phyloP scores from a whole-genome alignment of 805 yeast species.

The Candida endomychidarum region DNA sequence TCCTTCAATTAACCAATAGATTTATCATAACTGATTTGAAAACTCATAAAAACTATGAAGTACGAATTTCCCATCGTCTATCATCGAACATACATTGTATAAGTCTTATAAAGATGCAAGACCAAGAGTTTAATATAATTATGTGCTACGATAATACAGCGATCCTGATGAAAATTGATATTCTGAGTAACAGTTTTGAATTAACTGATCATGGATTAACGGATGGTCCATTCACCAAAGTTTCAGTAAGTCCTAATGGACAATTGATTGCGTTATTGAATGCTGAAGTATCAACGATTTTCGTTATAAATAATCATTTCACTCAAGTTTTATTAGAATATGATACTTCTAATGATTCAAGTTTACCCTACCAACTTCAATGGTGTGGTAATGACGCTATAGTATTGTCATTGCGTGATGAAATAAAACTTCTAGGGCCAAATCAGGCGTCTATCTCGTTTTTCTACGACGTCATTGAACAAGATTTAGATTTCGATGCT shows the following conservation, averaged over 20 bases:
- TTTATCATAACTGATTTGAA: conserved; percentile 38
- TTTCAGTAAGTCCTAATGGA: conserved; percentile 53
- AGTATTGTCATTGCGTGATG: conserved; percentile 60
- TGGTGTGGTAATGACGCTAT: conserved; percentile 93
- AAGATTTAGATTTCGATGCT: conserved; percentile 30
- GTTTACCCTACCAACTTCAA: conserved; percentile 47
- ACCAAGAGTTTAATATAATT: conserved; percentile 20
- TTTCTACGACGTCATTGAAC: conserved; percentile 41
- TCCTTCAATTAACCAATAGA: conserved; percentile 36
- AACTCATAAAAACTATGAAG: conserved; percentile 37
- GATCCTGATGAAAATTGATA: conserved; percentile 25
- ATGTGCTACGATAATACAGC: conserved; percentile 30
- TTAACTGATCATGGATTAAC: conserved; percentile 39
- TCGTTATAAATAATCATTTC: conserved; percentile 51
- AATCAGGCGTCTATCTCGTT: conserved; percentile 56
- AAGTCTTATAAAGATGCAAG: conserved; percentile 12
- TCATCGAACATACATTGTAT: conserved; percentile 24
- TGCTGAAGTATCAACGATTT: conserved; percentile 39
- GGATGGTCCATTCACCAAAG: conserved; percentile 48
- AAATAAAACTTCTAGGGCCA: conserved; percentile 70
- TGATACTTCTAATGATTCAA: conserved; percentile 39
- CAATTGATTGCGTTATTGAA: conserved; percentile 53
- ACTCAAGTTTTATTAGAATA: conserved; percentile 44
- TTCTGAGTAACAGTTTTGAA: conserved; percentile 23
- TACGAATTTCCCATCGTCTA: conserved; percentile 28